These are phyloP conservation scores for Hypoxylon fuscum DNA, from an alignment of 495 filamentous ascomycete genomes.

Conservation along the genomic window DNA sequence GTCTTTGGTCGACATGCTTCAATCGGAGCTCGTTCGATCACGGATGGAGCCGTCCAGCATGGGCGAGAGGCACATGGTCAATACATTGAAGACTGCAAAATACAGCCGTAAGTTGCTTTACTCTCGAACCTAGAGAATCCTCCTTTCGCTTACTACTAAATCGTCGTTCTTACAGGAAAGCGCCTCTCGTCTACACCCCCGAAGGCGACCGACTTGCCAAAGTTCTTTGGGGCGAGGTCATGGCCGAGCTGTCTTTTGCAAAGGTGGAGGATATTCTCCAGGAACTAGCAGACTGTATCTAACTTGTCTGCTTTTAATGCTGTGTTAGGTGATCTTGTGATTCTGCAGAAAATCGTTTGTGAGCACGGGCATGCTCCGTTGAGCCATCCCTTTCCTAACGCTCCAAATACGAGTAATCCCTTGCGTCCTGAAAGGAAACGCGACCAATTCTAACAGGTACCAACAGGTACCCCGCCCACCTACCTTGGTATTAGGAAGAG, in stretches of 20 bases:
- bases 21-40: conserved; percentile 16
- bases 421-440: too few species aligned
- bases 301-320: too few species aligned
- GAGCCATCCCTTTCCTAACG: too few species aligned
- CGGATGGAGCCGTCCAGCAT: conserved; percentile 25
- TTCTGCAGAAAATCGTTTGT: too few species aligned
- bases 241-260: conserved; percentile 28
- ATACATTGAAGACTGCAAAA: conserved; percentile 29
- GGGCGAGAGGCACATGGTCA: conserved; percentile 29
- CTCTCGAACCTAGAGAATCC: not conserved
- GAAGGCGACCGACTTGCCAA: conserved; percentile 11
- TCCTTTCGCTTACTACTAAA: conserved; percentile 11
- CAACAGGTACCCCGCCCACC: too few species aligned
- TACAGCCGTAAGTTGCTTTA: conserved; percentile 27
- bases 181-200: conserved; percentile 3
- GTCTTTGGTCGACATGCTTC: not conserved
- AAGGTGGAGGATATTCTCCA: not conserved
- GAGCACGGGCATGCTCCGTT: too few species aligned
- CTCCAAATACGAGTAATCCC: too few species aligned
- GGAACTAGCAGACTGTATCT: not conserved
- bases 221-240: conserved; percentile 32
- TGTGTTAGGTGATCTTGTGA: too few species aligned
- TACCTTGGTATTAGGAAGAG: too few species aligned
- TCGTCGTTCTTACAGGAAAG: too few species aligned
- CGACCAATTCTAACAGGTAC: too few species aligned